Evolutionary conservation across 768 basidiomycete species (phyloP).

Genomic region (Boletellus ananiceps): DNA sequence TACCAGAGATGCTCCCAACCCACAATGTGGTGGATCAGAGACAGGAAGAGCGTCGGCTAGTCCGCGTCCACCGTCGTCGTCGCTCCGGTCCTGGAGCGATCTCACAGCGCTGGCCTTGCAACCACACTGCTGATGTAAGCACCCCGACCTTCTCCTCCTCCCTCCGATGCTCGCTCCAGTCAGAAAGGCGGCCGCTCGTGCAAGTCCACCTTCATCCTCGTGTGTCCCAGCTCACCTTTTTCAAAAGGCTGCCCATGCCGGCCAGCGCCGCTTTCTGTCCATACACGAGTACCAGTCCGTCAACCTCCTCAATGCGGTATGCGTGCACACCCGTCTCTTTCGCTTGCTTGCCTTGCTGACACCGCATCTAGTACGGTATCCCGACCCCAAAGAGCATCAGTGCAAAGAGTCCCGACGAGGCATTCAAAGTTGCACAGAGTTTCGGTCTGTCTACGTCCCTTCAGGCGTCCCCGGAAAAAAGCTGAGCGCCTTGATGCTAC

Average conservation of each 20-base stretch:
- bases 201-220: conserved; percentile 26
- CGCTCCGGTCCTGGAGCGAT: conserved; percentile 45
- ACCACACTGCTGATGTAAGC: conserved; percentile 40
- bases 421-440: conserved; percentile 80
- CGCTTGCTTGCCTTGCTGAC: background rate
- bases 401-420: conserved; percentile 87
- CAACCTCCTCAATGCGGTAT: conserved; percentile 87
- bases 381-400: conserved; percentile 88
- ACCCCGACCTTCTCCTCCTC: conserved; percentile 21
- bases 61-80: conserved; percentile 70
- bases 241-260: conserved; percentile 58
- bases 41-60: conserved; percentile 48
- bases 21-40: conserved; percentile 54
- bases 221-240: background rate
- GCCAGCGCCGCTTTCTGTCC: conserved; percentile 88
- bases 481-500: background rate
- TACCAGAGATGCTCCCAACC: conserved; percentile 58
- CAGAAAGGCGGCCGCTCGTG: conserved; percentile 66
- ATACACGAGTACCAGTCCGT: conserved; percentile 99
- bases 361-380: conserved; percentile 77
- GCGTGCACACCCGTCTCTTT: conserved; percentile 13
- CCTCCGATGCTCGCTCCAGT: conserved; percentile 60
- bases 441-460: conserved; percentile 55
- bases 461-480: background rate
- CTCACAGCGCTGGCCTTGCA: background rate